phyloP scores from a whole-genome alignment of 176 grass and related monocot genomes.

The Oryza brachyantha region DNA sequence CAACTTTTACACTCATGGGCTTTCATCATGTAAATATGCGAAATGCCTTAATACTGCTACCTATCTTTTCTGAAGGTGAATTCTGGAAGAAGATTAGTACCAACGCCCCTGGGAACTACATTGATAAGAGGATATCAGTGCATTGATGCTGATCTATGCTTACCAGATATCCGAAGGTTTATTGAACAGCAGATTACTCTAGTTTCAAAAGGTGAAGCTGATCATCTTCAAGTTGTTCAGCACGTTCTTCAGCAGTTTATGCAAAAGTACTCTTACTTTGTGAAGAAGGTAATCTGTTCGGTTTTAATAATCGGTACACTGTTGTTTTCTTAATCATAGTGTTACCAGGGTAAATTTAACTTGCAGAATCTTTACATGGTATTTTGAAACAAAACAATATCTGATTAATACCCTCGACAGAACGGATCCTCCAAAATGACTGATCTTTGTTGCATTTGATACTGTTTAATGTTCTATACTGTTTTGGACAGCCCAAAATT shows the following conservation, averaged over 20 bases:
- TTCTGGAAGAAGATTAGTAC: constrained; percentile 84
- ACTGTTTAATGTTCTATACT: not conserved
- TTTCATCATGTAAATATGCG: not conserved
- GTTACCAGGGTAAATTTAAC: not conserved
- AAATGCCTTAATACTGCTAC: constrained; percentile 17
- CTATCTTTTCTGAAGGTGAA: constrained; percentile 66
- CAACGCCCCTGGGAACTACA: constrained; percentile 84
- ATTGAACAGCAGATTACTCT: constrained; percentile 98
- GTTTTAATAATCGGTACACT: constrained; percentile 22
- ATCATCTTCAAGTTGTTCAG: constrained; percentile 69
- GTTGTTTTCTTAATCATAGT: constrained; percentile 1
- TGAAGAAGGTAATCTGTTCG: constrained; percentile 68
- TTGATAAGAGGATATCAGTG: constrained; percentile 97
- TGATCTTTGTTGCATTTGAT: not conserved
- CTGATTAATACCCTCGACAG: not conserved
- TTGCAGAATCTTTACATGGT: constrained; percentile 3
- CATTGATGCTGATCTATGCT: constrained; percentile 92
- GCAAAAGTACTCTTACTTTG: constrained; percentile 86
- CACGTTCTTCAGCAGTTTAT: constrained; percentile 84
- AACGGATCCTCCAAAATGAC: not conserved
- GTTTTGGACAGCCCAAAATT: constrained; percentile 6
- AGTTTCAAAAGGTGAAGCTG: constrained; percentile 84
- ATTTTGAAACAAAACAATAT: constrained; percentile 4
- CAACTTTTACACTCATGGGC: not conserved
- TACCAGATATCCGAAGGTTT: constrained; percentile 95